These are phyloP conservation scores for Blastomyces emzantsi DNA, from an alignment of 2,329 filamentous ascomycete species.

Conservation along the genomic window DNA sequence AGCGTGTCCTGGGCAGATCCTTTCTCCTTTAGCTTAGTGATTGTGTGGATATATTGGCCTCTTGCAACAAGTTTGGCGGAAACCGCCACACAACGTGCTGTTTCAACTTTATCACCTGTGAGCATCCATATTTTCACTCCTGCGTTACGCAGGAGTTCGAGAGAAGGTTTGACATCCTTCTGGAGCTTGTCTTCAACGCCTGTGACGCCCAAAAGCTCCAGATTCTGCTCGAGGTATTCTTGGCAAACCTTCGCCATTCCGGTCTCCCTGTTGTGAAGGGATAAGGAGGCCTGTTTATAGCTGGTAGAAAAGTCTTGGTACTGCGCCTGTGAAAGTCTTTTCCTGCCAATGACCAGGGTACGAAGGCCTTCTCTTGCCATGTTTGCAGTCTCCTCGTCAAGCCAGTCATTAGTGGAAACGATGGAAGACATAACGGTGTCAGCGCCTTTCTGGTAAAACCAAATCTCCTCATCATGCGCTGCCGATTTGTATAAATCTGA, in stretches of 20 bases:
- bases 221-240: conserved; percentile 72
- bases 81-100: conserved; percentile 89
- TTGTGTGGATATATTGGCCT: conserved; percentile 92
- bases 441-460: conserved; percentile 98
- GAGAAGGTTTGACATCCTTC: conserved; percentile 85
- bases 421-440: conserved; percentile 98
- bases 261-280: conserved; percentile 68
- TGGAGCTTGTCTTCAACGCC: conserved; percentile 97
- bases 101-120: conserved; percentile 97
- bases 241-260: conserved; percentile 73
- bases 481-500: conserved; percentile 40
- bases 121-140: conserved; percentile 99
- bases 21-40: conserved; percentile 74
- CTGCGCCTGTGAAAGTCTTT: conserved; percentile 65
- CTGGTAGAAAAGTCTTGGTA: conserved; percentile 70
- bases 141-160: conserved; percentile 90
- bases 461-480: conserved; percentile 65
- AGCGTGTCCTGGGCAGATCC: conserved; percentile 80
- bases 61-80: conserved; percentile 88
- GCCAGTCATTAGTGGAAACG: conserved; percentile 93
- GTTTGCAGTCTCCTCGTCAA: conserved; percentile 98
- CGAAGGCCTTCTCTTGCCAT: conserved; percentile 96
- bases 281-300: conserved; percentile 71
- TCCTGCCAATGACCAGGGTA: conserved; percentile 90
- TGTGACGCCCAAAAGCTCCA: conserved; percentile 93